Percentiles rank a stretch among this genome's conserved stretches.
Conservation (phyloP, 768 basidiomycete genomes). For the Coprinopsis cinerea region DNA sequence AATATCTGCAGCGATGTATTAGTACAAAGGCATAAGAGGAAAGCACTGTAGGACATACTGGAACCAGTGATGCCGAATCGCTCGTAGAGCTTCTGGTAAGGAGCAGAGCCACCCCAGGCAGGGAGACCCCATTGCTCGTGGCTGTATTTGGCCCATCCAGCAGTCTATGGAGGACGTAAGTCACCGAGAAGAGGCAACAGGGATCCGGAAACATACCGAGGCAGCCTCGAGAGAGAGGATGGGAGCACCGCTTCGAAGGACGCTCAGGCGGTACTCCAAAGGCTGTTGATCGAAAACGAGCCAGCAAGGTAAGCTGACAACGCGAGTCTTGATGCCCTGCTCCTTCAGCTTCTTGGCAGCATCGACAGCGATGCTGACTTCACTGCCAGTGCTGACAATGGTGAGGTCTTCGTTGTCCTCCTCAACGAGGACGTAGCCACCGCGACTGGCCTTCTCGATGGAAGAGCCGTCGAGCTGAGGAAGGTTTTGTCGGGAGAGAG, state of each 20-base stretch:
- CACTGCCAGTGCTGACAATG: constrained; percentile 84
- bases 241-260: constrained; percentile 84
- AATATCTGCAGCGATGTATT: constrained; percentile 48
- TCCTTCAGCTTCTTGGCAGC: constrained; percentile 74
- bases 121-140: constrained; percentile 81
- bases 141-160: constrained; percentile 86
- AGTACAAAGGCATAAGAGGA: constrained; percentile 10
- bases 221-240: constrained; percentile 86
- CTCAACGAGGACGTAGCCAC: constrained; percentile 89
- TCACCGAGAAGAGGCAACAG: constrained; percentile 4
- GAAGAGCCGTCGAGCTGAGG: constrained; percentile 87
- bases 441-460: constrained; percentile 76
- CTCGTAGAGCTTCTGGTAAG: constrained; percentile 87
- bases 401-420: constrained; percentile 78
- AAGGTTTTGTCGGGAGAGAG: constrained; percentile 84
- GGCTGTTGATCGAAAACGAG: constrained; percentile 81
- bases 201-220: constrained; percentile 28
- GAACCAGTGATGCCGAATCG: constrained; percentile 80
- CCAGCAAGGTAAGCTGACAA: constrained; percentile 90
- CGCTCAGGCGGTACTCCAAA: constrained; percentile 72
- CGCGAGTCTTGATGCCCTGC: constrained; percentile 72
- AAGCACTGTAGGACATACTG: constrained; percentile 37
- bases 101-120: constrained; percentile 85
- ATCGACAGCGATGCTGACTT: constrained; percentile 83
- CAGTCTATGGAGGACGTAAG: constrained; percentile 35